These are phyloP conservation scores for Avena atlantica DNA, from an alignment of 176 grass and related monocot genomes.

Conservation along the genomic window DNA sequence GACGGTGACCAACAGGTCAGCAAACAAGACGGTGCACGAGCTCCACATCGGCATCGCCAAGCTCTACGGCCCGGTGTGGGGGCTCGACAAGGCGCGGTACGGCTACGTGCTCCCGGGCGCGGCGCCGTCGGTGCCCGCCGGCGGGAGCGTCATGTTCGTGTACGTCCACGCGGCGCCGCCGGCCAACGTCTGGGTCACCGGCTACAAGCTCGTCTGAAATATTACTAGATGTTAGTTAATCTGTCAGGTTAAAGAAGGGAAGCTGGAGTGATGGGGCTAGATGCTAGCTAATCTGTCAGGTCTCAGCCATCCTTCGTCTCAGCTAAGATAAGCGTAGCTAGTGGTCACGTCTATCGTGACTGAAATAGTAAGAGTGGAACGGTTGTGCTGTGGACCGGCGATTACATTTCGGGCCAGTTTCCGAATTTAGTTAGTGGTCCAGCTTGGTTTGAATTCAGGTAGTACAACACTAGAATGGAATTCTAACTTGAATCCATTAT, in stretches of 20 bases:
- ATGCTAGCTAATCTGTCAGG: too few relatives aligned
- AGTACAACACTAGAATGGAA: neutral
- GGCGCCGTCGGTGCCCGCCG: constrained; percentile 47
- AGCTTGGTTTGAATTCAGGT: too few relatives aligned
- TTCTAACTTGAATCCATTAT: neutral
- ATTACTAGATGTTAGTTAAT: constrained; percentile 20
- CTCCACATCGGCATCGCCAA: constrained; percentile 67
- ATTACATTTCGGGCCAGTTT: neutral
- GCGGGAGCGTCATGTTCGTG: constrained; percentile 68
- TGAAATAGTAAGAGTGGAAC: neutral
- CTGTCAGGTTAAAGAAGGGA: constrained; percentile 34
- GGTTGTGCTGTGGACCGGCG: neutral
- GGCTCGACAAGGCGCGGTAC: constrained; percentile 67
- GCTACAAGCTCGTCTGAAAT: constrained; percentile 72
- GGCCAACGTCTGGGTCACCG: constrained; percentile 67
- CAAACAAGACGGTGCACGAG: constrained; percentile 60
- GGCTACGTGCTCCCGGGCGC: constrained; percentile 66
- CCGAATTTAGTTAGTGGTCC: neutral
- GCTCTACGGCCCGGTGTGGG: constrained; percentile 68
- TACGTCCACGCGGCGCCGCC: constrained; percentile 71
- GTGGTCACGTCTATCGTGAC: neutral
- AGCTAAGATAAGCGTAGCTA: constrained; percentile 30
- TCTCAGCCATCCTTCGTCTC: constrained; percentile 46
- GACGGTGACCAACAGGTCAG: constrained; percentile 73
- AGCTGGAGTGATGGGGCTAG: constrained; percentile 53